Evolutionary conservation across 2,329 filamentous ascomycete species (phyloP).

Genomic region (Ciborinia camelliae): DNA sequence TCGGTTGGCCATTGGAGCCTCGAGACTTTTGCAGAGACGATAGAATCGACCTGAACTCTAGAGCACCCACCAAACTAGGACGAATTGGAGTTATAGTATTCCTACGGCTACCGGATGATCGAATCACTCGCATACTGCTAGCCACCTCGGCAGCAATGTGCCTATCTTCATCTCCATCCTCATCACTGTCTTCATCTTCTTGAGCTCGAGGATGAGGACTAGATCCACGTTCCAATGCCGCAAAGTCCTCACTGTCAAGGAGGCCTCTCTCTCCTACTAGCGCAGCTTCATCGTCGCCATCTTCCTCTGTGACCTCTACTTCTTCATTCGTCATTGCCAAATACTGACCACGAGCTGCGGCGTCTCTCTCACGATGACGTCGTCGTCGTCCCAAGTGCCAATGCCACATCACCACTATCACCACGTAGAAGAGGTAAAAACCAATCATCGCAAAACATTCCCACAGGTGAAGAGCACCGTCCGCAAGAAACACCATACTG

Average conservation of each 20-base stretch:
- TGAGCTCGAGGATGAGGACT: slow-evolving; percentile 45
- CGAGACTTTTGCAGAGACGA: slow-evolving; percentile 81
- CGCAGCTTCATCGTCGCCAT: slow-evolving; percentile 56
- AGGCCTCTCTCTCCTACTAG: slow-evolving; percentile 37
- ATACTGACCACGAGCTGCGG: slow-evolving; percentile 71
- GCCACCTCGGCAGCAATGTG: slow-evolving; percentile 78
- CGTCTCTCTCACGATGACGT: slow-evolving; percentile 60
- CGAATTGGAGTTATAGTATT: slow-evolving; percentile 82
- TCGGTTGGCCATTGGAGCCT: slow-evolving; percentile 67
- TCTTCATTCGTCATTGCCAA: slow-evolving; percentile 53
- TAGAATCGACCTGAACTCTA: slow-evolving; percentile 90
- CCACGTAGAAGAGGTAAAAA: slow-evolving; percentile 87
- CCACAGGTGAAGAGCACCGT: slow-evolving; percentile 81
- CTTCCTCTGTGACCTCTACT: slow-evolving; percentile 62
- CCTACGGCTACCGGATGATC: slow-evolving; percentile 61
- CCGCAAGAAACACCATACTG: slow-evolving; percentile 80
- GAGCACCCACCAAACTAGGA: slow-evolving; percentile 85
- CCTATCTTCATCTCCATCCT: slow-evolving; percentile 54
- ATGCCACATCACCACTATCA: slow-evolving; percentile 87
- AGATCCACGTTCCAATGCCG: slow-evolving; percentile 32
- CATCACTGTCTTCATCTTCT: slow-evolving; percentile 42
- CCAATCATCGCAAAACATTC: slow-evolving; percentile 87
- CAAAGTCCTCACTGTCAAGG: slow-evolving; percentile 34
- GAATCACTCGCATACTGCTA: slow-evolving; percentile 86
- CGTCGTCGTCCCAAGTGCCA: slow-evolving; percentile 70